These are phyloP conservation scores for Globisporangium nodosum DNA, from an alignment of 352 stramenopile genomes.

Conservation along the genomic window DNA sequence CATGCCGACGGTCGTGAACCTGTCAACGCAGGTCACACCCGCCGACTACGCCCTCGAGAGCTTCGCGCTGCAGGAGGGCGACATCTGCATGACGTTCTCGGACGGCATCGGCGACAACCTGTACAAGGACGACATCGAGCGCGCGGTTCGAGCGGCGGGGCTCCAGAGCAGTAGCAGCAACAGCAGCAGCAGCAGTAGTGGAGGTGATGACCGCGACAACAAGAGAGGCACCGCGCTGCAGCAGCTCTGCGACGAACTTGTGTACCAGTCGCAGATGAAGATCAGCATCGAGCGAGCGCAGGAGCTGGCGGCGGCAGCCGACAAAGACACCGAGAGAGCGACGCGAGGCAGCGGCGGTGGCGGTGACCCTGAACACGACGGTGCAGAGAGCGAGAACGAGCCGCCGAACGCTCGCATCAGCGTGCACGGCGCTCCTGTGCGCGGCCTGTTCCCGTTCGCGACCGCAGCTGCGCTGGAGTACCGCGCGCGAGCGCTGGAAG, in stretches of 20 bases:
- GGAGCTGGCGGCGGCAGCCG: constrained; percentile 8
- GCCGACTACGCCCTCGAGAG: constrained; percentile 71
- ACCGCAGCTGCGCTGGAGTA: constrained; percentile 63
- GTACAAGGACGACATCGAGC: constrained; percentile 69
- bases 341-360: not conserved
- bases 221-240: constrained; percentile 21
- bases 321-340: constrained; percentile 2
- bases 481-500: constrained; percentile 39
- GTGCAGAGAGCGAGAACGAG: not conserved
- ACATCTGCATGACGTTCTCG: constrained; percentile 70
- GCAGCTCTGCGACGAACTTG: constrained; percentile 42
- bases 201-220: not conserved
- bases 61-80: constrained; percentile 40
- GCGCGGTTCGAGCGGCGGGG: constrained; percentile 6
- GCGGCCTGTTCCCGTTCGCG: constrained; percentile 53
- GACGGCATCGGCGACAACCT: constrained; percentile 77
- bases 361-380: not conserved
- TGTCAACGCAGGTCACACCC: constrained; percentile 33
- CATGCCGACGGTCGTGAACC: constrained; percentile 69
- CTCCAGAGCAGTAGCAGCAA: not conserved
- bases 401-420: not conserved
- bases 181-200: not conserved
- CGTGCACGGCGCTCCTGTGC: not conserved
- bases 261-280: constrained; percentile 34
- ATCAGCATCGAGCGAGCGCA: constrained; percentile 11